Evolutionary conservation across 768 basidiomycete genomes (phyloP).

Genomic region (Amanita pallidorosea): DNA sequence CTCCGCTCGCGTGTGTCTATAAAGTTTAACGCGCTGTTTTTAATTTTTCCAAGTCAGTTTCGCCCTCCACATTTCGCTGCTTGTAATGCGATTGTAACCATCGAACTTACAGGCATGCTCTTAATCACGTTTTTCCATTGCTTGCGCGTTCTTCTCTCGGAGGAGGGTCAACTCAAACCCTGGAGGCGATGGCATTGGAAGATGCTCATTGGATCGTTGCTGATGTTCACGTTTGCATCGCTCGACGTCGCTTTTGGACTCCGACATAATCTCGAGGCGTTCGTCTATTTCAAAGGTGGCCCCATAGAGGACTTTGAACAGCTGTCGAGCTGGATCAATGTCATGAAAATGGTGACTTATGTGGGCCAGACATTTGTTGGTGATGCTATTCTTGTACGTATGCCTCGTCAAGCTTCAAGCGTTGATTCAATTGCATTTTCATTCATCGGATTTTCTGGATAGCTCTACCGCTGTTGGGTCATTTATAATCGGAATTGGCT

Average conservation of each 20-base stretch:
- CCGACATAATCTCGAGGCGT: slow-evolving; percentile 29
- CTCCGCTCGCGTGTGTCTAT: too few species aligned
- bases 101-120: slow-evolving; percentile 18
- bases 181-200: slow-evolving; percentile 16
- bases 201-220: slow-evolving; percentile 24
- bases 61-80: background rate
- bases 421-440: background rate
- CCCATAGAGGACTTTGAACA: slow-evolving; percentile 22
- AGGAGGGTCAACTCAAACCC: slow-evolving; percentile 18
- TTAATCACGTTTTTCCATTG: slow-evolving; percentile 25
- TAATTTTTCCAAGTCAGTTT: slow-evolving; percentile 1
- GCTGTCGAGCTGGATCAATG: slow-evolving; percentile 28
- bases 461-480: slow-evolving; percentile 30
- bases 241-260: slow-evolving; percentile 30
- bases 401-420: background rate
- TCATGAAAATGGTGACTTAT: slow-evolving; percentile 30
- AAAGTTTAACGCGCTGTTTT: background rate
- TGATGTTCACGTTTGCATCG: slow-evolving; percentile 29
- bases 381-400: slow-evolving; percentile 30
- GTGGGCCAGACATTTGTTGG: slow-evolving; percentile 32
- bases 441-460: background rate
- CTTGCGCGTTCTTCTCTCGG: slow-evolving; percentile 21
- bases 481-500: slow-evolving; percentile 21
- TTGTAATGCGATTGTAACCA: background rate
- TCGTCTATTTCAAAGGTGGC: slow-evolving; percentile 22